These are phyloP conservation scores for Penicillium sp. DNA, from an alignment of 2,329 filamentous ascomycete species.

Conservation along the genomic window DNA sequence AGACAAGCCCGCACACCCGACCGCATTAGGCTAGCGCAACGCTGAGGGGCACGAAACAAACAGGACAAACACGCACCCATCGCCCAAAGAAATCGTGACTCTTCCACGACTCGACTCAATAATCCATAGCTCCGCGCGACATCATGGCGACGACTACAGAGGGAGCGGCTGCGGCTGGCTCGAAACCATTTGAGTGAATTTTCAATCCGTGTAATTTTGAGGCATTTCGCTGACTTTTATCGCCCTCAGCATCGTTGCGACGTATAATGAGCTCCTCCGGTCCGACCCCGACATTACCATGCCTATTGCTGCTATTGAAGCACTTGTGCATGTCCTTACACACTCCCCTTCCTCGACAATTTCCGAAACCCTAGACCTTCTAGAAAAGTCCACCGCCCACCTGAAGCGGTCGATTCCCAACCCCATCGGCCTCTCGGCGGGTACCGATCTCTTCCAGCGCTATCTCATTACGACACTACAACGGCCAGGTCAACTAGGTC, in stretches of 20 bases:
- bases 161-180: slow-evolving; percentile 21
- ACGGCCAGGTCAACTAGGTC: slow-evolving; percentile 53
- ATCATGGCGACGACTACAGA: slow-evolving; percentile 33
- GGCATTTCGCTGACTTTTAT: slow-evolving; percentile 21
- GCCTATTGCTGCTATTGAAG: slow-evolving; percentile 92
- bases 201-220: neutral
- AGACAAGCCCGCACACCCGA: slow-evolving; percentile 24
- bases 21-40: slow-evolving; percentile 33
- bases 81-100: slow-evolving; percentile 25
- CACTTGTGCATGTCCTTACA: slow-evolving; percentile 82
- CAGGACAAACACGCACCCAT: slow-evolving; percentile 35
- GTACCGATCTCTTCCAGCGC: slow-evolving; percentile 92
- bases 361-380: slow-evolving; percentile 86
- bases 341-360: slow-evolving; percentile 80
- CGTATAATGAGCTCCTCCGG: slow-evolving; percentile 64
- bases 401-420: slow-evolving; percentile 81
- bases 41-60: slow-evolving; percentile 38
- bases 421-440: slow-evolving; percentile 87
- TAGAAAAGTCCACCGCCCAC: slow-evolving; percentile 73
- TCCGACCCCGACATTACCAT: slow-evolving; percentile 86
- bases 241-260: slow-evolving; percentile 58
- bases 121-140: slow-evolving; percentile 9
- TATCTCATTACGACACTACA: slow-evolving; percentile 79
- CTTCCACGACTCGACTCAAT: slow-evolving; percentile 13
- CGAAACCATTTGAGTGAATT: slow-evolving; percentile 44